Percentiles rank a stretch among this genome's conserved stretches.
These are phyloP conservation scores for Phytophthora pseudosyringae DNA, from an alignment of 352 stramenopile genomes.

Conservation along the genomic window DNA sequence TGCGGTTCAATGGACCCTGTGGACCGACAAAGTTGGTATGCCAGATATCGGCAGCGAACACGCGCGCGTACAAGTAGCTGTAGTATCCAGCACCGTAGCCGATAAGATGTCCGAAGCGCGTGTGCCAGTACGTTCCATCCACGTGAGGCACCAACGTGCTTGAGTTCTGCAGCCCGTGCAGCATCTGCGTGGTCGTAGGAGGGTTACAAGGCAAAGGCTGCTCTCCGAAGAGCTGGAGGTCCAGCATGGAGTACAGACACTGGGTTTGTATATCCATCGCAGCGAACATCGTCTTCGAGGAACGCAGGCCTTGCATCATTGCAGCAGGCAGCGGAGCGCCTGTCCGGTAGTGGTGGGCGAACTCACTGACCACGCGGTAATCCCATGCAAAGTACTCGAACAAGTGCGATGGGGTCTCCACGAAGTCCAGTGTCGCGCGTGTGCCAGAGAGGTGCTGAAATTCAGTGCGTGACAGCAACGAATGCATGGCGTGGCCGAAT, in stretches of 20 bases:
- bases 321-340: constrained; percentile 74
- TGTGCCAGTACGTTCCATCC: constrained; percentile 84
- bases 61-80: constrained; percentile 91
- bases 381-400: constrained; percentile 98
- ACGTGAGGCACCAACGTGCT: constrained; percentile 81
- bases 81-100: constrained; percentile 93
- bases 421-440: constrained; percentile 94
- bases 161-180: constrained; percentile 74
- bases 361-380: constrained; percentile 82
- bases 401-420: constrained; percentile 96
- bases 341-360: constrained; percentile 86
- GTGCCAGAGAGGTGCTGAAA: constrained; percentile 98
- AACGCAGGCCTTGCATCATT: constrained; percentile 78
- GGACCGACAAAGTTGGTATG: constrained; percentile 66
- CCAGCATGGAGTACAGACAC: constrained; percentile 84
- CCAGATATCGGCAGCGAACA: constrained; percentile 92
- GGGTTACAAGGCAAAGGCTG: constrained; percentile 51
- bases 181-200: constrained; percentile 57
- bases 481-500: constrained; percentile 98
- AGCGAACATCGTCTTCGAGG: constrained; percentile 89
- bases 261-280: constrained; percentile 91
- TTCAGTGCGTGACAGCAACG: constrained; percentile 94
- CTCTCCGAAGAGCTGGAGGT: constrained; percentile 75
- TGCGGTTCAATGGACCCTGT: constrained; percentile 55
- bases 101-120: constrained; percentile 89